Conservation (phyloP, 106 monocot genomes). For the Chionographis japonica region DNA sequence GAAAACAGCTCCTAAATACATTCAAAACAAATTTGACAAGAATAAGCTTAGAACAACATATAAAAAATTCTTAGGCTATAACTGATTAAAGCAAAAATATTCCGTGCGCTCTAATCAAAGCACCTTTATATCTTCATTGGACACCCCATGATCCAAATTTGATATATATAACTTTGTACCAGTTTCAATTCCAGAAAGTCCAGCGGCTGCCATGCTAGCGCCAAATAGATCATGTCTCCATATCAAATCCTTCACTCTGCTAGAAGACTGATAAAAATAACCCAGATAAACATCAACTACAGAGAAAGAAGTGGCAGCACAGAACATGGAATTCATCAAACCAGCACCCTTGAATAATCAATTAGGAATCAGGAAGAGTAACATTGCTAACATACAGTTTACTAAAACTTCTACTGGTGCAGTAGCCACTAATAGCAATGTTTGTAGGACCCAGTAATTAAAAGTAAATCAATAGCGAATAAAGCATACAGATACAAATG, state of each 20-base stretch:
- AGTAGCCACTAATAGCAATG: constrained; percentile 8
- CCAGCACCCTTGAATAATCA: constrained; percentile 20
- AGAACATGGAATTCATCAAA: constrained; percentile 22
- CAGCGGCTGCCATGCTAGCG: constrained; percentile 70
- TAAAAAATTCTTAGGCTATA: not conserved
- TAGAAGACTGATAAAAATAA: constrained; percentile 71
- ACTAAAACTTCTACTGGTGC: constrained; percentile 11
- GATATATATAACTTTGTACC: constrained; percentile 92
- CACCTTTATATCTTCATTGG: constrained; percentile 98
- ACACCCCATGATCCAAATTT: constrained; percentile 93
- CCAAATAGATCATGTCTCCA: constrained; percentile 76
- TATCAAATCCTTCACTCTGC: constrained; percentile 57
- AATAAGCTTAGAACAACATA: not conserved
- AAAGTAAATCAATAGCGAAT: constrained; percentile 12
- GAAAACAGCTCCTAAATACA: constrained; percentile 84
- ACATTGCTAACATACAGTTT: not conserved
- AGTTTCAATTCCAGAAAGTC: constrained; percentile 50
- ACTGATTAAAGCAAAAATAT: not conserved
- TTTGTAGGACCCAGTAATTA: constrained; percentile 8
- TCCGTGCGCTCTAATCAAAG: constrained; percentile 9
- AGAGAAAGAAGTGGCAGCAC: constrained; percentile 41
- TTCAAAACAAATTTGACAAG: constrained; percentile 12
- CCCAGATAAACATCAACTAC: constrained; percentile 32
- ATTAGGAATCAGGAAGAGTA: constrained; percentile 20
- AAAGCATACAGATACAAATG: constrained; percentile 31